Base-by-base conservation (phyloP, 2,329 filamentous ascomycete species). In the Meredithiella fracta region DNA sequence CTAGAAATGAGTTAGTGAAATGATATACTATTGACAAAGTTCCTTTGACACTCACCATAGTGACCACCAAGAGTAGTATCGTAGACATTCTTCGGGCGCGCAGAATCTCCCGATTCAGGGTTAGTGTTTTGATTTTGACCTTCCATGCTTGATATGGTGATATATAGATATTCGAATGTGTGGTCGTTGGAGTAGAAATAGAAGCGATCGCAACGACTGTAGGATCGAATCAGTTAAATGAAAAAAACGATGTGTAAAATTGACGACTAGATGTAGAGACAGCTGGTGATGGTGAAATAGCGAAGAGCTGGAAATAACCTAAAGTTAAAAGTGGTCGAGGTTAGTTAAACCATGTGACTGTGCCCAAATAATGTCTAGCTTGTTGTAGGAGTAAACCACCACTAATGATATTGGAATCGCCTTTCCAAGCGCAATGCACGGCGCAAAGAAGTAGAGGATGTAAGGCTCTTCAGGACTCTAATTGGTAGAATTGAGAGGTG, bases 31-130 rank as follows among this genome's bases (percentile, higher is more conserved):
- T 34, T 5, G 23, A 25, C 31, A 20, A 49, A 40, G 25, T 25
- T 34, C 9, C 20, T 51, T 38, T 38, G 20, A 22, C 23, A 47
- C 29, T 70, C 71, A 87, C 85, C 84, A 72, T 88, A 89, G 68
- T 89, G 85, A 54, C 85, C 85, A 59, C 83, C 85, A 65, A 85
- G 80, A 62, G 72, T 76, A 53, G 79, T 79, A 68, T 89, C 84
- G 67, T 89, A 89, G n/a, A 78, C 75, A 15, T 80, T 80, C 64
- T 78, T 74, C 61, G 79, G 77, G 63, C 71, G 73, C 65, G 77
- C 73, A 65, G 82, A 79, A 52, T 69, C 23, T 15, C 20, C 23
- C 17, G 44, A 25, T 26, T 49, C 44, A 23, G 17, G 7, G 23
- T 23, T 25, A 17, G 17, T 23, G 34, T 38, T 40, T 22, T 17